Evolutionary conservation across 352 stramenopile species (phyloP).

Genomic region (Globisporangium ultimum): DNA sequence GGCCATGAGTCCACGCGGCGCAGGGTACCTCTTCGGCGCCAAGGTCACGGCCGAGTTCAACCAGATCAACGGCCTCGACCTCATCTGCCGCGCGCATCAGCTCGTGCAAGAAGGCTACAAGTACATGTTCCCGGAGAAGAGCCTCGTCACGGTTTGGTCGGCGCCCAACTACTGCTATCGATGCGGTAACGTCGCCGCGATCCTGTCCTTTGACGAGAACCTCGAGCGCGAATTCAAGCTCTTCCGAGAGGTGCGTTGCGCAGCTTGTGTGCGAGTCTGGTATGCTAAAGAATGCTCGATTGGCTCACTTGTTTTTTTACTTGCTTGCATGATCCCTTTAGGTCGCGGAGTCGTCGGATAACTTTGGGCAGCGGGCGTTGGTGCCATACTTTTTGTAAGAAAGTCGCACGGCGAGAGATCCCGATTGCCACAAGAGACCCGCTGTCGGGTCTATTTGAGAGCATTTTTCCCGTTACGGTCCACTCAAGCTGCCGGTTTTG

Average conservation of each 20-base stretch:
- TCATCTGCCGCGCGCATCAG: conserved; percentile 88
- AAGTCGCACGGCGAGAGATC: too few species aligned
- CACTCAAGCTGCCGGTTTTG: too few species aligned
- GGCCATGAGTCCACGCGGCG: conserved; percentile 87
- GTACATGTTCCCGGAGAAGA: conserved; percentile 89
- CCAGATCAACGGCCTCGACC: conserved; percentile 88
- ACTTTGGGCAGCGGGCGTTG: conserved; percentile 66
- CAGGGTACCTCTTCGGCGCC: conserved; percentile 84
- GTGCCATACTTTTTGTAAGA: conserved; percentile 88
- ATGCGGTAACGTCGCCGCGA: conserved; percentile 81
- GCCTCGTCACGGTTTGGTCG: conserved; percentile 81
- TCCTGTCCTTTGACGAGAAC: conserved; percentile 81
- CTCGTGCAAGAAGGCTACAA: conserved; percentile 91
- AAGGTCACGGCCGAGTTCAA: conserved; percentile 90
- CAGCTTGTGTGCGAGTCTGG: conserved; percentile 5
- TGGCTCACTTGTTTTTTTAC: not conserved
- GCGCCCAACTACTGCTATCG: conserved; percentile 87
- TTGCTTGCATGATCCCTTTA: conserved; percentile 15
- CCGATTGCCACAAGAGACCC: not conserved
- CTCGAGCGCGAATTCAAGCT: conserved; percentile 87
- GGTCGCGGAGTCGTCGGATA: conserved; percentile 83
- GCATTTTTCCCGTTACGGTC: too few species aligned
- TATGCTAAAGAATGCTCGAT: conserved; percentile 6
- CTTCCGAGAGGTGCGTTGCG: conserved; percentile 70
- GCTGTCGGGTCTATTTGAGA: too few species aligned